phyloP scores from a whole-genome alignment of 306 rosid species.

The Vigna trinervia region DNA sequence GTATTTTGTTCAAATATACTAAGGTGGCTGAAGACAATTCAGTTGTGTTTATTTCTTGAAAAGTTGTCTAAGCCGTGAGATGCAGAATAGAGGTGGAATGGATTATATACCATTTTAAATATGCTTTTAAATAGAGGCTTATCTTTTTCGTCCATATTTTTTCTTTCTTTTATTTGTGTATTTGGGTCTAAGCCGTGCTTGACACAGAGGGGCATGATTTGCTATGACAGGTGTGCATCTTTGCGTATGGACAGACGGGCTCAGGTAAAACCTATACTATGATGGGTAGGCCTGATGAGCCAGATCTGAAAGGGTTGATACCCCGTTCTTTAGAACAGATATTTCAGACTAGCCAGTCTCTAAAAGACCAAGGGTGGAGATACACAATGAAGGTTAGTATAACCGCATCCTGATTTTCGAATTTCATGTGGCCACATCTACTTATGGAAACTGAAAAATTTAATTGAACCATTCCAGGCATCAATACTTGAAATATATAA shows the following conservation, averaged over 20 bases:
- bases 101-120: conserved; percentile 2
- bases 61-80: conserved; percentile 17
- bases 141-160: conserved; percentile 7
- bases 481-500: conserved; percentile 93
- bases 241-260: conserved; percentile 98
- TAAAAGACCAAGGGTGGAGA: conserved; percentile 86
- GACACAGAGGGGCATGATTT: conserved; percentile 34
- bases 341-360: conserved; percentile 81
- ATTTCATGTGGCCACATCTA: conserved; percentile 22
- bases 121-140: not conserved
- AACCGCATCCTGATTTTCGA: conserved; percentile 21
- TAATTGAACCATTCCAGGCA: conserved; percentile 55
- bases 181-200: conserved; percentile 7
- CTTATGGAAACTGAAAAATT: conserved; percentile 24
- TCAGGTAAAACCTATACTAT: conserved; percentile 94
- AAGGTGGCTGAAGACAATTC: conserved; percentile 3
- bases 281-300: conserved; percentile 88
- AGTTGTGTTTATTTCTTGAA: conserved; percentile 6
- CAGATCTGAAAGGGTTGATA: conserved; percentile 86
- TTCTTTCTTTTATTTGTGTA: conserved; percentile 10
- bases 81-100: conserved; percentile 3
- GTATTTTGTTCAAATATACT: conserved; percentile 6
- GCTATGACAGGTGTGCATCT: conserved; percentile 85
- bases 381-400: conserved; percentile 81
- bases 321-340: conserved; percentile 94